Evolutionary conservation across 306 rosid genomes (phyloP).

Genomic region (Herpetospermum pedunculosum): DNA sequence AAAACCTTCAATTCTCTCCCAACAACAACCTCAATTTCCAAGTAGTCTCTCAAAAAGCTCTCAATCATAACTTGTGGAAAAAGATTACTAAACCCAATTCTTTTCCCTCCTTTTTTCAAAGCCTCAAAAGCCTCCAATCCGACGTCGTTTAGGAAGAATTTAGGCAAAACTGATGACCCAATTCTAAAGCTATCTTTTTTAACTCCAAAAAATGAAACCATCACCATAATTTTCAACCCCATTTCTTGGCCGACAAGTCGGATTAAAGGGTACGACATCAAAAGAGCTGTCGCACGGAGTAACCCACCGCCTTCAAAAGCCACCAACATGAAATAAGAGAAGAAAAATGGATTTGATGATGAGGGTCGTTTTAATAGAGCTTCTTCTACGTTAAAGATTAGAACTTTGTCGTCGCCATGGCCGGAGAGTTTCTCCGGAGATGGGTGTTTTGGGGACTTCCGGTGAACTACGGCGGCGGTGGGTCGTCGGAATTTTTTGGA

Average conservation of each 20-base stretch:
- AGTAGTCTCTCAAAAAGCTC: slow-evolving; percentile 60
- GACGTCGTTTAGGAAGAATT: slow-evolving; percentile 64
- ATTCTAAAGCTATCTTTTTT: slow-evolving; percentile 46
- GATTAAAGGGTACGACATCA: slow-evolving; percentile 48
- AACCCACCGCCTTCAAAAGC: slow-evolving; percentile 76
- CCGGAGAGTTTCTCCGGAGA: slow-evolving; percentile 23
- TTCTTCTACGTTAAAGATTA: slow-evolving; percentile 60
- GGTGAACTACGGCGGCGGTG: slow-evolving; percentile 14
- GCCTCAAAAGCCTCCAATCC: slow-evolving; percentile 52
- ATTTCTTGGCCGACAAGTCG: slow-evolving; percentile 25
- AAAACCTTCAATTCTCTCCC: slow-evolving; percentile 56
- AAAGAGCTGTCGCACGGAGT: slow-evolving; percentile 33
- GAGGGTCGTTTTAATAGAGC: slow-evolving; percentile 44
- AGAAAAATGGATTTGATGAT: slow-evolving; percentile 30
- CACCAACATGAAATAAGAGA: slow-evolving; percentile 81
- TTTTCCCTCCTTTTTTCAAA: slow-evolving; percentile 35
- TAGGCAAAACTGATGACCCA: slow-evolving; percentile 63
- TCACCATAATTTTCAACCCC: slow-evolving; percentile 70
- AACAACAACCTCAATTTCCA: slow-evolving; percentile 50
- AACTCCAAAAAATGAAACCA: slow-evolving; percentile 64
- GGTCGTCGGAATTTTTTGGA: slow-evolving; percentile 22
- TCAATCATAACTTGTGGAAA: slow-evolving; percentile 67
- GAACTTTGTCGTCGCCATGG: slow-evolving; percentile 29
- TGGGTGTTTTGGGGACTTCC: slow-evolving; percentile 24
- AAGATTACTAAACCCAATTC: slow-evolving; percentile 36